Percentiles rank a stretch among this genome's conserved stretches.
Conservation (phyloP, 345 rosid species). For the Eucalyptus cloeziana region DNA sequence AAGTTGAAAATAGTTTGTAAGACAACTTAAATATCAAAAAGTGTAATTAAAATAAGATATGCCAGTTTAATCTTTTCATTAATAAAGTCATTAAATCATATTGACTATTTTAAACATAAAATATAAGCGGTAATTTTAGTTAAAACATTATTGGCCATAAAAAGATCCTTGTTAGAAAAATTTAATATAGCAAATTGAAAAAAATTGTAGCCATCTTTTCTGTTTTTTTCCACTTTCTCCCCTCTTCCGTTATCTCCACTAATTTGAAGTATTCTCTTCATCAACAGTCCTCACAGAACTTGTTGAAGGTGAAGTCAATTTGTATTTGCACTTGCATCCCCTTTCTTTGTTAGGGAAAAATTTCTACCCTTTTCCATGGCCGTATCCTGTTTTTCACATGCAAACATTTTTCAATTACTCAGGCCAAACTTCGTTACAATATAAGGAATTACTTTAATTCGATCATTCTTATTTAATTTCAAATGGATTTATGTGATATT, state of each 20-base stretch:
- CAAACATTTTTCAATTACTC: not conserved
- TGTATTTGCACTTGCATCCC: not conserved
- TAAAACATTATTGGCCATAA: not conserved
- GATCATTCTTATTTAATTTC: not conserved
- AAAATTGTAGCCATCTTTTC: not conserved
- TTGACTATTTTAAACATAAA: too few relatives aligned
- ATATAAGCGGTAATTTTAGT: not conserved
- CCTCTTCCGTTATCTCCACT: not conserved
- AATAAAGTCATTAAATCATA: too few relatives aligned
- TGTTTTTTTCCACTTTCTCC: not conserved
- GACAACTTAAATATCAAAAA: not conserved
- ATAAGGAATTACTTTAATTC: not conserved
- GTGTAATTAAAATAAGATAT: too few relatives aligned
- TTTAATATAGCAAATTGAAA: too few relatives aligned
- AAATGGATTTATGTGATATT: not conserved
- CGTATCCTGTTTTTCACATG: not conserved
- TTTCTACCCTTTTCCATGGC: not conserved
- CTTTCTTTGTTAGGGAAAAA: not conserved
- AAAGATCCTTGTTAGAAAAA: not conserved
- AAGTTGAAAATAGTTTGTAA: too few relatives aligned
- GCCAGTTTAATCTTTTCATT: too few relatives aligned
- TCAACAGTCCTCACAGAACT: not conserved
- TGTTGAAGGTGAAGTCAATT: not conserved
- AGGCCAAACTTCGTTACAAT: not conserved
- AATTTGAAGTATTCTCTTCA: not conserved